Evolutionary conservation across 2,329 filamentous ascomycete genomes (phyloP).

Genomic region (Podosphaera xanthii): DNA sequence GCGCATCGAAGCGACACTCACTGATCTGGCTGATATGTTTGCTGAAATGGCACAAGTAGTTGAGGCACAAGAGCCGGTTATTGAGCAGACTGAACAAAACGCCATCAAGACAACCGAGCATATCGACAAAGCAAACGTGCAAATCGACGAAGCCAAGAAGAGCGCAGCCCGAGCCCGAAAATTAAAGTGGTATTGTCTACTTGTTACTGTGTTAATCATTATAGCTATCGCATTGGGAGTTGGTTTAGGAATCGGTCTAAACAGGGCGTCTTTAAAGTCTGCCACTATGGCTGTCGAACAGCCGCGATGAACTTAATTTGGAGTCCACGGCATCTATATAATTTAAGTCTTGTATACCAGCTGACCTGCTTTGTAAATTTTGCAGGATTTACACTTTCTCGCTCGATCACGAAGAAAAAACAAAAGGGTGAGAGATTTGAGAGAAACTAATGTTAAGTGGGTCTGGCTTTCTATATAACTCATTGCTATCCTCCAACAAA

Average conservation of each 20-base stretch:
- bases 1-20: constrained; percentile 54
- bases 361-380: no score
- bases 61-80: constrained; percentile 43
- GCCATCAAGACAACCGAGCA: constrained; percentile 42
- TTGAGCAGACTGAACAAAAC: constrained; percentile 39
- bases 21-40: constrained; percentile 48
- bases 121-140: constrained; percentile 43
- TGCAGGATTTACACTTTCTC: no score
- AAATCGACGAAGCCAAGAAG: constrained; percentile 45
- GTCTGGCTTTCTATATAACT: no score
- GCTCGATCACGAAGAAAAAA: no score
- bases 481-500: no score
- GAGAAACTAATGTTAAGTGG: no score
- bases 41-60: constrained; percentile 53
- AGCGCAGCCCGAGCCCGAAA: constrained; percentile 43
- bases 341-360: no score
- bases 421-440: no score
- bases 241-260: constrained; percentile 18
- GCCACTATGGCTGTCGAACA: not conserved
- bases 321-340: no score
- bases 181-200: constrained; percentile 63
- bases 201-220: constrained; percentile 35
- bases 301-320: not conserved
- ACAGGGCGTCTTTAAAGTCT: constrained; percentile 5
- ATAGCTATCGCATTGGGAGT: constrained; percentile 32